Evolutionary conservation across 495 filamentous ascomycete species (phyloP), one percentile per base, ranked within the genome.

Genomic region (Cenococcum geophilum): DNA sequence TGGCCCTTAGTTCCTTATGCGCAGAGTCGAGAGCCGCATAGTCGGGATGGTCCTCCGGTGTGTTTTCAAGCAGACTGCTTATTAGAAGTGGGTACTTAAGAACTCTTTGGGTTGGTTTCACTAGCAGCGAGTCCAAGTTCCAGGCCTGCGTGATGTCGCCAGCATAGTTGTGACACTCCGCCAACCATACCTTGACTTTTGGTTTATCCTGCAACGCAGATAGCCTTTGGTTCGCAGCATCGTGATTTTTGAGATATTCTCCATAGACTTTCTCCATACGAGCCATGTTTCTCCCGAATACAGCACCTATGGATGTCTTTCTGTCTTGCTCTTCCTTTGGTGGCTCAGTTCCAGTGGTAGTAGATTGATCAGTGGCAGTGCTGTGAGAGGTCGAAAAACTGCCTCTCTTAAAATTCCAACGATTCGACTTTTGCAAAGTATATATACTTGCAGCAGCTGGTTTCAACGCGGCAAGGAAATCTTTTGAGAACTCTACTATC

Each of bases 81-180:
- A 99, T 78, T 25, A 99, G 78, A 11, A 96, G 83, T 1, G 91
- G 91, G 67, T 97, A 99, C 65, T 95, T 96, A 32, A 89, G 79
- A 34, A 97, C 83, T 36, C 93, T 82, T 75, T 99, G 93, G 65
- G 92, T 87, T 9, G 93, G 93, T 73, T 99, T 99, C 60, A 99
- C 89, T 14, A 99, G 80, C 36, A 99, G 77, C 5, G 93, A 91
- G 71, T 96, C 91, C 53, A 99, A 75, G 69, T 95, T 86, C 95
- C 95, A 97, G 4, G 95, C 92, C 8, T 79, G 80, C 0, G 93
- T 99, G 25, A 99, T 77, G 69, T 96, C 95, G 57, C 86, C 83
- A 0, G 91, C 92, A 68, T 87, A 89, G 40, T 88, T 81, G 63
- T 88, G 88, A 70, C 93, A 99, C 72, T 96, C 93, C 59, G 87